Evolutionary conservation across 1,139 yeast species (phyloP), one percentile per base, ranked within the genome.

Genomic region (Suhomyces coccinellae): DNA sequence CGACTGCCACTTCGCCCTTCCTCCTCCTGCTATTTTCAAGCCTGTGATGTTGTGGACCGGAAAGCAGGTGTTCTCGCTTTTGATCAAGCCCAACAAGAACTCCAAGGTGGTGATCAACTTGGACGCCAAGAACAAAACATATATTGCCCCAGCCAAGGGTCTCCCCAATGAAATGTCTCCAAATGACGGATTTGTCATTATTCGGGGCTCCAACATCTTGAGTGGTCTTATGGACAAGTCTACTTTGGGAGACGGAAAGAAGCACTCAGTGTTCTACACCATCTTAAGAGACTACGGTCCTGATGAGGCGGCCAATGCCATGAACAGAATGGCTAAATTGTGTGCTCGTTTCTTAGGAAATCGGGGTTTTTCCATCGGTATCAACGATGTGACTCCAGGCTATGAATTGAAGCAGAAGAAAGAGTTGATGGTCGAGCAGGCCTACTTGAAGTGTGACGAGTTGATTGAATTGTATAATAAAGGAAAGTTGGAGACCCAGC

Each of bases 141-240:
- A 79, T 62, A 75, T 75, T 26, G 97, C 98, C 7, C 81, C 82
- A 15, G 68, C 75, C 28, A 78, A 79, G 46, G 79, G 80, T 3
- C 72, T 77, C 46, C 95, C 97, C 1, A 84, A 78, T 54, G 99
- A 95, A 66, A 90, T 95, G 98, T 90, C 98, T 3, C 96, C 96
- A 31, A 95, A 93, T 62, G 99, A 95, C 65, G 98, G 99, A 10
- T 95, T 76, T 60, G 95, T 93, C 30, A 71, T 95, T 42, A 87
- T 95, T 47, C 77, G 98, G 58, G 96, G 96, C 15, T 89, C 97
- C 1, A 80, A 90, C 54, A 82, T 95, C 40, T 73, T 95, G 57
- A 79, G 93, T 58, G 99, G 99, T 52, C 88, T 88, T 26, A 93
- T 95, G 99, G 99, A 95, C 67, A 95, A 95, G 67, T 87, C 96